Percentiles rank a stretch among this genome's conserved stretches.
Evolutionary conservation across 2,329 filamentous ascomycete genomes (phyloP).

Genomic region (Berkeleyomyces rouxiae): DNA sequence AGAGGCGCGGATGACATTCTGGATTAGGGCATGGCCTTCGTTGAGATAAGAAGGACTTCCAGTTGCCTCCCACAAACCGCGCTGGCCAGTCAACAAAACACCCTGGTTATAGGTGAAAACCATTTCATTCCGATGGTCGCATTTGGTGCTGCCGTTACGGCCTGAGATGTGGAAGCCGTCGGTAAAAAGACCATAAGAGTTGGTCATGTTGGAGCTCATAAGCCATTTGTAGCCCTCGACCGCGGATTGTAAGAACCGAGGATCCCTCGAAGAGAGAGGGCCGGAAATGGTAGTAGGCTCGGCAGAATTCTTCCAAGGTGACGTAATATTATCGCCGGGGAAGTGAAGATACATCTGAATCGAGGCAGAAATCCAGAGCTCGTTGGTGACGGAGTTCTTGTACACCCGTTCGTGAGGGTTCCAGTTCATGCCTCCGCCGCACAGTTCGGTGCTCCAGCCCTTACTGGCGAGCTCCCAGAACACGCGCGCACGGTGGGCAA

Average conservation of each 20-base stretch:
- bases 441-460: conserved; percentile 71
- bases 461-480: conserved; percentile 69
- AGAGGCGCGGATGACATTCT: conserved; percentile 58
- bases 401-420: conserved; percentile 66
- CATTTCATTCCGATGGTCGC: conserved; percentile 71
- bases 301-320: conserved; percentile 36
- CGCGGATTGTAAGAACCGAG: conserved; percentile 54
- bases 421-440: conserved; percentile 82
- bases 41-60: conserved; percentile 52
- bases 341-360: conserved; percentile 82
- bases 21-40: conserved; percentile 65
- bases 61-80: conserved; percentile 65
- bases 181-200: conserved; percentile 54
- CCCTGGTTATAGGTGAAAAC: conserved; percentile 96
- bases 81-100: conserved; percentile 66
- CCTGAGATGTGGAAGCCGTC: conserved; percentile 70
- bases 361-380: conserved; percentile 73
- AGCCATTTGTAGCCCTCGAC: conserved; percentile 71
- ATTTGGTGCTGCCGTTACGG: conserved; percentile 30
- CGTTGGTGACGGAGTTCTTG: conserved; percentile 93
- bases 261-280: conserved; percentile 28
- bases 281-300: conserved; percentile 15
- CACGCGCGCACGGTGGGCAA: conserved; percentile 64
- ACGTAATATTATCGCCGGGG: conserved; percentile 59
- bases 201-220: conserved; percentile 61